Base-by-base conservation (phyloP, 331 rosid species). In the Acacia pycnantha region DNA sequence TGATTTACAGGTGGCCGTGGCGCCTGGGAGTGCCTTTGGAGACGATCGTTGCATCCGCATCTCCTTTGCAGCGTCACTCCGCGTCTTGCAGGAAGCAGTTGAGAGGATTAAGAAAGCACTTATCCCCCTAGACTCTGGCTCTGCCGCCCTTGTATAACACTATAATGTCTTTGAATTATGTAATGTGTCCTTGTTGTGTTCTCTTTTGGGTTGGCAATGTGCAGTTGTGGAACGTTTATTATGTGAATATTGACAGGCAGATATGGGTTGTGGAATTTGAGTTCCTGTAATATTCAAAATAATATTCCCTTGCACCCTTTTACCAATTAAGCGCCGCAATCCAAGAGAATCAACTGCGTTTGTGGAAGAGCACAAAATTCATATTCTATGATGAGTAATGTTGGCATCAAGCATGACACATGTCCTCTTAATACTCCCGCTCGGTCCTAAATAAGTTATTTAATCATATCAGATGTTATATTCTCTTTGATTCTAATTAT, bases 1-100 rank as follows among this genome's bases (percentile, higher is more conserved):
- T 74, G 59, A 67, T 22, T 78, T 83, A 37, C 88, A 91, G 96
- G 93, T 91, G 44, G 96, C 96, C 5, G 59, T 90, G 33, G 93
- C 90, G 33, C 96, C 96, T 0, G 96, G 96, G 62, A 87, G 84
- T 79, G 96, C 91, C 22, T 91, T 90, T 37, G 92, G 96, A 59
- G 88, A 91, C 43, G 90, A 90, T 50, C 88, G 40, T 12, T 91
- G 96, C 88, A 82, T 91, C 46, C 89, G 96, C 19, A 90, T 91
- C 35, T 91, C 96, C 7, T 91, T 88, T 21, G 96, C 96, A 1
- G 89, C 82, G 46, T 91, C 96, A 15, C 93, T 90, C 44, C 18
- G 82, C 29, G 82, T 88, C 53, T 51, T 91, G 22, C 88, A 90
- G 77, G 91, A 85, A 21, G 96, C 96, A 5, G 86, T 79, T 33